A percentile compares a stretch with the other conserved stretches of the same genome.
These are phyloP conservation scores for Ascosphaera acerosa DNA, from an alignment of 2,329 filamentous ascomycete species.

Conservation along the genomic window DNA sequence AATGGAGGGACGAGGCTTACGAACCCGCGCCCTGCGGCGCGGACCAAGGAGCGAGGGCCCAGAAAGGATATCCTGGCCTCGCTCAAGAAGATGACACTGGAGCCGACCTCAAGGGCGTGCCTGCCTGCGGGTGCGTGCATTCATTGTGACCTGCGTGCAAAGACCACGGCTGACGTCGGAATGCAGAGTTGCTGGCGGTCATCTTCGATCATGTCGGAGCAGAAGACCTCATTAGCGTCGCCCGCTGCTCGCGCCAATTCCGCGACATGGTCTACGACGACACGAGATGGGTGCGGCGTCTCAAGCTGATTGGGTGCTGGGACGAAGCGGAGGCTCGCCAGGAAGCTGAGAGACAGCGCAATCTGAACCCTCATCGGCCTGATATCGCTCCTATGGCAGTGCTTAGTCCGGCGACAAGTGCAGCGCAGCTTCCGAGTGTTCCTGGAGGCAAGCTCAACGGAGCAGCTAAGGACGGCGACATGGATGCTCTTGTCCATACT, in stretches of 20 bases:
- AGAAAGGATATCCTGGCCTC: conserved; percentile 40
- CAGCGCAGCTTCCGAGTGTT: too few relatives aligned
- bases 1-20: not conserved
- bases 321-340: conserved; percentile 65
- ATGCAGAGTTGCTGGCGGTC: conserved; percentile 54
- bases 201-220: conserved; percentile 80
- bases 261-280: conserved; percentile 99
- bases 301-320: conserved; percentile 79
- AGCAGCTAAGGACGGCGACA: conserved; percentile 34
- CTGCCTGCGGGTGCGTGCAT: conserved; percentile 47
- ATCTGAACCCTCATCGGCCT: conserved; percentile 2
- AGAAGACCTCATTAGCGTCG: conserved; percentile 61
- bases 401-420: not conserved
- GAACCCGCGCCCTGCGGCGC: not conserved
- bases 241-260: conserved; percentile 60
- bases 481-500: conserved; percentile 26
- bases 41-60: conserved; percentile 10
- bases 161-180: conserved; percentile 7
- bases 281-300: conserved; percentile 68
- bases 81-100: conserved; percentile 55
- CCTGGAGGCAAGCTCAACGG: not conserved
- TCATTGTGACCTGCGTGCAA: conserved; percentile 3
- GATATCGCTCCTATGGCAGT: not conserved
- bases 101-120: conserved; percentile 42
- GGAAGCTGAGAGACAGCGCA: conserved; percentile 44